Base-by-base conservation (phyloP, 371 early-diverging fungal genomes). In the Phascolomyces articulosus region DNA sequence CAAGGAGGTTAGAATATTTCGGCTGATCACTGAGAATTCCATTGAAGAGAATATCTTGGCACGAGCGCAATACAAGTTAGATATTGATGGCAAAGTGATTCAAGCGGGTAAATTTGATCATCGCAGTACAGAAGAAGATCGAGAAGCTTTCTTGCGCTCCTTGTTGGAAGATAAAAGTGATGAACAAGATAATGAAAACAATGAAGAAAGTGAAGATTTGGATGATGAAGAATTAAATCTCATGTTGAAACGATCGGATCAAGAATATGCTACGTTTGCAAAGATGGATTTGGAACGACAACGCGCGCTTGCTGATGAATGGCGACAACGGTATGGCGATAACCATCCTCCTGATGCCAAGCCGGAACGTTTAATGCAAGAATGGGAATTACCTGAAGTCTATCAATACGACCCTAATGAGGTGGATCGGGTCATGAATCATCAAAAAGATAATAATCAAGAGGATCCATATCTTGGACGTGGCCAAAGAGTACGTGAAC, bases 91-190 rank as follows among this genome's bases (percentile, higher is more conserved):
- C 65, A 97, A 97, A 78, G 96, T 99, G 58, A 99, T 99, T 66
- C 99, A 99, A 72, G 98, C 98, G 48, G 99, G 98, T 62, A 98
- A 96, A 80, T 98, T 96, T 68, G 99, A 98, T 69, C 91, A 99
- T 73, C 97, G 96, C 72, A 92, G 93, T 75, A 92, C 95, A 0
- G 93, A 90, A 21, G 91, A 91, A 70, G 99, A 98, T 72, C 93
- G 97, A 27, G 97, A 96, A 63, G 88, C 88, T 11, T 86, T 95
- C 67, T 74, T 97, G 65, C 67, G 68, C 4, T 72, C 68, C 7
- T 51, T 72, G 10, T 55, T 72, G 20, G 72, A 68, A 29, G 68
- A 72, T 26, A 72, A 67, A 28, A 57, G 57, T 6, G 67, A 62
- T 38, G 64, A 70, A 27, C 63, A 47, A 6, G 61, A 83, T 55